These are phyloP conservation scores for Leccinum fuscescens DNA, from an alignment of 1,284 basidiomycete species.

Conservation along the genomic window DNA sequence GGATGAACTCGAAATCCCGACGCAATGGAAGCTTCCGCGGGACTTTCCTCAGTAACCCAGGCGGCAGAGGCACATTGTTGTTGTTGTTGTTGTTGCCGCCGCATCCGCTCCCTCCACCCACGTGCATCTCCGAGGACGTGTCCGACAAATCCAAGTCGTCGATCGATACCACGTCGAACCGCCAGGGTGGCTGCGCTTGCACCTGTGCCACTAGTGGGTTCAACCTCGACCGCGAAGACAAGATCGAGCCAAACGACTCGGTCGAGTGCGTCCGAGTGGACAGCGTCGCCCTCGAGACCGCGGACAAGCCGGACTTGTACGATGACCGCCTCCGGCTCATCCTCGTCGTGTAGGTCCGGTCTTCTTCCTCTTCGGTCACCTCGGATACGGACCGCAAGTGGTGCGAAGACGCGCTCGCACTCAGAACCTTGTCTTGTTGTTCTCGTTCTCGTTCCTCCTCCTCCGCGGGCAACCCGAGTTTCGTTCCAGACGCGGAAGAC, in stretches of 20 bases:
- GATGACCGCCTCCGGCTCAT: too few relatives aligned
- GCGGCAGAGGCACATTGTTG: constrained; percentile 36
- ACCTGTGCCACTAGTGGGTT: constrained; percentile 36
- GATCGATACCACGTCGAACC: constrained; percentile 68
- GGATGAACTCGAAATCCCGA: too few relatives aligned
- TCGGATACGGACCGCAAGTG: constrained; percentile 33
- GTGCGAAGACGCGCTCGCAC: constrained; percentile 10
- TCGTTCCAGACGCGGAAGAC: background rate
- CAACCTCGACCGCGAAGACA: constrained; percentile 33
- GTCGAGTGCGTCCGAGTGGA: constrained; percentile 44
- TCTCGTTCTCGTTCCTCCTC: background rate
- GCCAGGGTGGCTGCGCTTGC: constrained; percentile 44
- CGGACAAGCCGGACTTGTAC: constrained; percentile 23
- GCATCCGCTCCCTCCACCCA: constrained; percentile 16
- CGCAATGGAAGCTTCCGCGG: constrained; percentile 45
- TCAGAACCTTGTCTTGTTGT: constrained; percentile 9
- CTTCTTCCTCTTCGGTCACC: constrained; percentile 34
- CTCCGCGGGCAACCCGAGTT: background rate
- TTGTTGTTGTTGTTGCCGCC: constrained; percentile 3
- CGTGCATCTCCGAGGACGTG: constrained; percentile 49
- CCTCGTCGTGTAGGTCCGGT: constrained; percentile 12
- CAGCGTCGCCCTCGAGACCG: constrained; percentile 16
- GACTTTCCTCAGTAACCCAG: constrained; percentile 51
- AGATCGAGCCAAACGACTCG: constrained; percentile 52
- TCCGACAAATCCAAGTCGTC: constrained; percentile 76